phyloP scores from a whole-genome alignment of 768 basidiomycete genomes.

The Pholiota conissans region DNA sequence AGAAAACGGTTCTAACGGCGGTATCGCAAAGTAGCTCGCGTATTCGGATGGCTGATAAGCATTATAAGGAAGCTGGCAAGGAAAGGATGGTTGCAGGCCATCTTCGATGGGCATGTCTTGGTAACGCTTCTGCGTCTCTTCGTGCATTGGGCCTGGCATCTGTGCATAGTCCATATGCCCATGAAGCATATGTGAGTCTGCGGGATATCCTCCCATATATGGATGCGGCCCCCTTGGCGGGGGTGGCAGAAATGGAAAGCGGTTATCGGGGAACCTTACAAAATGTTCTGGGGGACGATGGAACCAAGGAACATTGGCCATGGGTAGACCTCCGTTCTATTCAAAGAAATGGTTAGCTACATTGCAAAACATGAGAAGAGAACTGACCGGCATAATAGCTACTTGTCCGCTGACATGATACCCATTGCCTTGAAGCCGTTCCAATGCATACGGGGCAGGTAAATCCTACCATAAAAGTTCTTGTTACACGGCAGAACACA shows the following conservation, averaged over 20 bases:
- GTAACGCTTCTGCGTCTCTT: not conserved
- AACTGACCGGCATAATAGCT: not conserved
- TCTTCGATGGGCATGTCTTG: not conserved
- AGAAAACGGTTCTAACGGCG: slow-evolving; percentile 49
- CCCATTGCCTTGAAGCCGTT: not conserved
- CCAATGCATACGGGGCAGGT: no score
- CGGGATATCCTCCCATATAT: not conserved
- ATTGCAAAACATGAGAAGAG: not conserved
- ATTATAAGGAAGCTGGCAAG: slow-evolving; percentile 46
- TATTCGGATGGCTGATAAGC: slow-evolving; percentile 49
- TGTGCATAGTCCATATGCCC: not conserved
- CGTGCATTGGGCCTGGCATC: not conserved
- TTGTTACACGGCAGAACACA: no score
- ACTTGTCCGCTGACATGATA: not conserved
- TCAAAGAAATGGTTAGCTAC: not conserved
- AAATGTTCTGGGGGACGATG: not conserved
- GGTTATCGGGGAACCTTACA: not conserved
- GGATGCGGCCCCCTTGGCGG: not conserved
- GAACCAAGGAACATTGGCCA: not conserved
- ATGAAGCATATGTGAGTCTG: not conserved
- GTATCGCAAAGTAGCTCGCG: slow-evolving; percentile 55
- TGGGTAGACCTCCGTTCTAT: not conserved
- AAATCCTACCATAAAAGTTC: no score
- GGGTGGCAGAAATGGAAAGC: not conserved
- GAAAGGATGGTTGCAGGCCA: slow-evolving; percentile 33